phyloP scores from a whole-genome alignment of 2,329 filamentous ascomycete species.

The Colletotrichum siamense region DNA sequence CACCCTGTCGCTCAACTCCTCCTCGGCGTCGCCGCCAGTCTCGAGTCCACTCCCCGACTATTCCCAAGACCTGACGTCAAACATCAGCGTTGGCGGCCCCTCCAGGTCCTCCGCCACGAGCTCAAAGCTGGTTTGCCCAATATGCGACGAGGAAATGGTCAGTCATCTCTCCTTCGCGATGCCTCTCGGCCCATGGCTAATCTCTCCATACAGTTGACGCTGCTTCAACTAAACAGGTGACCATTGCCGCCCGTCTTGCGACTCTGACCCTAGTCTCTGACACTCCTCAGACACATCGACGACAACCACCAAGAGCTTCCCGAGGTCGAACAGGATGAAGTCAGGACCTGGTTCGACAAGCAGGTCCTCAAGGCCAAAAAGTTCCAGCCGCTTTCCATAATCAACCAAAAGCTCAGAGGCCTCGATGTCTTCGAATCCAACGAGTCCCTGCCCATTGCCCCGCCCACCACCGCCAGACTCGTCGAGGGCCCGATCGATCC shows the following conservation, averaged over 20 bases:
- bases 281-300: constrained; percentile 66
- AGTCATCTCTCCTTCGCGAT: constrained; percentile 23
- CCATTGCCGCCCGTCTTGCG: neutral
- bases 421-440: constrained; percentile 95
- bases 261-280: constrained; percentile 9
- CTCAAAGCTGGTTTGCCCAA: constrained; percentile 86
- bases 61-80: constrained; percentile 79
- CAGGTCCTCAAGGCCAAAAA: constrained; percentile 92
- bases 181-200: constrained; percentile 17
- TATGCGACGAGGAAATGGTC: constrained; percentile 98
- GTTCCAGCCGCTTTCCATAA: constrained; percentile 87
- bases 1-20: constrained; percentile 79
- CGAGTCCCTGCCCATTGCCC: constrained; percentile 58
- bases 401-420: constrained; percentile 93
- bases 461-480: constrained; percentile 40
- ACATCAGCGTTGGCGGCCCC: constrained; percentile 71
- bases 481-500: constrained; percentile 67
- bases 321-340: constrained; percentile 87
- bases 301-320: constrained; percentile 90
- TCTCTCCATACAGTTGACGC: constrained; percentile 71
- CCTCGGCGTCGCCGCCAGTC: constrained; percentile 65
- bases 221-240: constrained; percentile 87
- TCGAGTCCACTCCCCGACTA: constrained; percentile 71
- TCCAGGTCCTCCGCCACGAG: constrained; percentile 62
- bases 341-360: constrained; percentile 96